Evolutionary conservation across 257 asterid species (phyloP).

Genomic region (Forsythia viridissima): DNA sequence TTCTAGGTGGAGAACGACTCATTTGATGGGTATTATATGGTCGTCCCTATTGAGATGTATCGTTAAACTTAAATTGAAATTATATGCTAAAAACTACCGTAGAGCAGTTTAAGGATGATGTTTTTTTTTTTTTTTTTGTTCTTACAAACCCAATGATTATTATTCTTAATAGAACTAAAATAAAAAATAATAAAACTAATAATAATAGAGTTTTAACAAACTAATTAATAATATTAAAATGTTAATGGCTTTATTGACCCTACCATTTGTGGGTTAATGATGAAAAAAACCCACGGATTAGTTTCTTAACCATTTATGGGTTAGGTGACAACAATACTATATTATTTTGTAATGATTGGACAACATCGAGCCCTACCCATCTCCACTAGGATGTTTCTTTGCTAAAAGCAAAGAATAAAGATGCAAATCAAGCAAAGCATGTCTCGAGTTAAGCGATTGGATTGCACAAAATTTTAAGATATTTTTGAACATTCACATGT

Average conservation of each 20-base stretch:
- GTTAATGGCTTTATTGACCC: neutral
- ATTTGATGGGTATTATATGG: no score
- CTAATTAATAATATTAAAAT: no score
- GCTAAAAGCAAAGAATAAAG: slow-evolving; percentile 33
- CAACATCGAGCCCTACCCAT: slow-evolving; percentile 37
- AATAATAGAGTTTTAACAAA: no score
- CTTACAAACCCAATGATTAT: no score
- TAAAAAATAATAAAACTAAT: no score
- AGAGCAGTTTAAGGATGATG: no score
- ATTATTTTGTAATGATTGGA: slow-evolving; percentile 33
- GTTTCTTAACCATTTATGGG: neutral
- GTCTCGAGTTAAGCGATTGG: neutral
- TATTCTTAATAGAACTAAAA: no score
- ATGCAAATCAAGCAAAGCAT: slow-evolving; percentile 33
- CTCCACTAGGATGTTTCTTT: slow-evolving; percentile 15
- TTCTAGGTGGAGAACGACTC: no score
- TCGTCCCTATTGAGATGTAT: no score
- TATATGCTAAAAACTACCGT: no score
- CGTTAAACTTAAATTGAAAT: no score
- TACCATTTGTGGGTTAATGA: neutral
- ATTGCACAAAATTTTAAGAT: neutral
- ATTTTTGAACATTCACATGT: neutral
- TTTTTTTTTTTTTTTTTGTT: no score
- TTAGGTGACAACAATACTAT: slow-evolving; percentile 19
- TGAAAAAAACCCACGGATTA: neutral